Conservation (phyloP, 371 early-diverging fungal species). For the Actinomortierella ambigua region DNA sequence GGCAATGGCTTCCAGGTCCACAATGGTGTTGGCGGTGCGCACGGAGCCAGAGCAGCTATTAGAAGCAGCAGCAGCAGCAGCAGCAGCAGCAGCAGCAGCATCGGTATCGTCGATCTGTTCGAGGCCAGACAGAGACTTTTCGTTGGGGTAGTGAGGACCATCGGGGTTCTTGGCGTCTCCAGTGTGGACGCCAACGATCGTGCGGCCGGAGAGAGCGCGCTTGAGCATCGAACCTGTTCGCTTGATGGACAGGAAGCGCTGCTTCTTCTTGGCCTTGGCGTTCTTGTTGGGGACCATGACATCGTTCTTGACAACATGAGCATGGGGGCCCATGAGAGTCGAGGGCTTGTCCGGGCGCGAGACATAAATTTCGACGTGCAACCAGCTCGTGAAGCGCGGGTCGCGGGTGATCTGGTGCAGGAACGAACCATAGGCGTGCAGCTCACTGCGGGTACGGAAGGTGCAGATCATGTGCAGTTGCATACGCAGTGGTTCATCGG, state of each 20-base stretch:
- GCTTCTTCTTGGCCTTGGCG: slow-evolving; percentile 23
- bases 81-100: background rate
- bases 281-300: slow-evolving; percentile 26
- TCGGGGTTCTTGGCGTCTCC: no score
- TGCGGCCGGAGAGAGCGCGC: slow-evolving; percentile 43
- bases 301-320: slow-evolving; percentile 44
- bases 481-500: slow-evolving; percentile 26
- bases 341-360: slow-evolving; percentile 40
- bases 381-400: slow-evolving; percentile 40
- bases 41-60: slow-evolving; percentile 30
- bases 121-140: slow-evolving; percentile 11
- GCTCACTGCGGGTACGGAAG: slow-evolving; percentile 37
- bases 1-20: slow-evolving; percentile 28
- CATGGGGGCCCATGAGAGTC: slow-evolving; percentile 44
- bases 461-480: slow-evolving; percentile 38
- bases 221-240: slow-evolving; percentile 34
- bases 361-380: slow-evolving; percentile 38
- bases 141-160: no score
- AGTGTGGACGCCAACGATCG: slow-evolving; percentile 13
- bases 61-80: slow-evolving; percentile 8
- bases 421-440: slow-evolving; percentile 41
- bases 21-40: slow-evolving; percentile 35
- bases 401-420: slow-evolving; percentile 41
- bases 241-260: slow-evolving; percentile 23
- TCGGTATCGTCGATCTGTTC: background rate